A percentile compares a stretch with the other conserved stretches of the same genome.
phyloP scores from a whole-genome alignment of 2,329 filamentous ascomycete genomes.

The Ramularia endophylla region DNA sequence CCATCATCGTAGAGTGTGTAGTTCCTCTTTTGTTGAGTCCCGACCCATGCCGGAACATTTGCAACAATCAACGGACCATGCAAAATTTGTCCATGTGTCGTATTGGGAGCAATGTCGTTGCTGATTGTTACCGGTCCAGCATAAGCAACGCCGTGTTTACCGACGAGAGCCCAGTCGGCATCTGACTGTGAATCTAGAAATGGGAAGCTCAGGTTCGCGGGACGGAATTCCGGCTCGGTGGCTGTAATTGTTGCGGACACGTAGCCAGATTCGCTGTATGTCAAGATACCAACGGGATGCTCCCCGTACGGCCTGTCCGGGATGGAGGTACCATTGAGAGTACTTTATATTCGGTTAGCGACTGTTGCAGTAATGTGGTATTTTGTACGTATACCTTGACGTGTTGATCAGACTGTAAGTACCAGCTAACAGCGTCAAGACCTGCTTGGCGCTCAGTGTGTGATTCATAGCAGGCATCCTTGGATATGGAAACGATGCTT shows the following conservation, averaged over 20 bases:
- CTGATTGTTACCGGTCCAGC: slow-evolving; percentile 7
- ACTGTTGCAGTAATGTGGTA: too few relatives aligned
- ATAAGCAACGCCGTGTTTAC: slow-evolving; percentile 9
- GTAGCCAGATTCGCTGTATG: slow-evolving; percentile 9
- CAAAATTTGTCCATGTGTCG: slow-evolving; percentile 8
- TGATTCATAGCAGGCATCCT: too few relatives aligned
- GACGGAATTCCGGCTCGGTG: slow-evolving; percentile 9
- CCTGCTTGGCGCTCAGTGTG: too few relatives aligned
- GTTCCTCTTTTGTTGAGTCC: slow-evolving; percentile 7
- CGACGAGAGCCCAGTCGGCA: slow-evolving; percentile 9
- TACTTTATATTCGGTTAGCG: slow-evolving; percentile 1
- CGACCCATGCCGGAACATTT: slow-evolving; percentile 7
- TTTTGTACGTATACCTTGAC: slow-evolving; percentile 2
- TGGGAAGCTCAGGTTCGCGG: slow-evolving; percentile 9
- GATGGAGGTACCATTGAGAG: slow-evolving; percentile 4
- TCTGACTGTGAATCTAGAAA: slow-evolving; percentile 4
- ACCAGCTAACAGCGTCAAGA: slow-evolving; percentile 3
- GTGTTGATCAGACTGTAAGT: slow-evolving; percentile 10
- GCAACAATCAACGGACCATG: slow-evolving; percentile 12
- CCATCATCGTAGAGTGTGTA: slow-evolving; percentile 6
- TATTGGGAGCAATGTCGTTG: slow-evolving; percentile 5
- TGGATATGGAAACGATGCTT: too few relatives aligned
- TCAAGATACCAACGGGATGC: slow-evolving; percentile 10
- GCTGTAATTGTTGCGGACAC: slow-evolving; percentile 11
- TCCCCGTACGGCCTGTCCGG: slow-evolving; percentile 7